Evolutionary conservation across 805 yeast genomes (phyloP).

Genomic region (Lipomyces orientalis): DNA sequence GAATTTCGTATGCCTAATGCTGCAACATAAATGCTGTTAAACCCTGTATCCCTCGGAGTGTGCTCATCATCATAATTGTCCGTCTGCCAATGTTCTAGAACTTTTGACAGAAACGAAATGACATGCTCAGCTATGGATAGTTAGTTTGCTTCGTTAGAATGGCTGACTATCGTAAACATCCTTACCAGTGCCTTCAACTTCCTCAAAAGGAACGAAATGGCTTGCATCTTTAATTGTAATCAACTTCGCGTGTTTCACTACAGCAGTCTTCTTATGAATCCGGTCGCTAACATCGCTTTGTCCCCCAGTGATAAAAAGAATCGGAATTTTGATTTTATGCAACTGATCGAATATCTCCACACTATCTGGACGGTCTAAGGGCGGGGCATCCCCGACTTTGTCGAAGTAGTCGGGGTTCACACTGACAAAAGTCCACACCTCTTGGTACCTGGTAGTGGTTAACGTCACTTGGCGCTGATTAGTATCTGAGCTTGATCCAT

Average conservation of each 20-base stretch:
- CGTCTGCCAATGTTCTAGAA: neutral
- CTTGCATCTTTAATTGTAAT: constrained; percentile 10
- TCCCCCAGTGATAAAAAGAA: constrained; percentile 15
- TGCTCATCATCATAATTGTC: neutral
- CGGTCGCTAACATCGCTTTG: constrained; percentile 6
- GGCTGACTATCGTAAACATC: neutral
- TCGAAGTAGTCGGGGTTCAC: constrained; percentile 4
- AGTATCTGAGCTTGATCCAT: neutral
- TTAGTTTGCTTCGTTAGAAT: too few relatives aligned
- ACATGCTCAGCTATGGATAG: too few relatives aligned
- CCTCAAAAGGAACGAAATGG: constrained; percentile 27
- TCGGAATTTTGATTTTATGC: constrained; percentile 9
- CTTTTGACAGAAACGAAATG: constrained; percentile 2
- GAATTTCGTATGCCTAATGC: neutral
- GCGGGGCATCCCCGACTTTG: constrained; percentile 1
- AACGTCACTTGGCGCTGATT: constrained; percentile 30
- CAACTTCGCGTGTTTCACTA: constrained; percentile 10
- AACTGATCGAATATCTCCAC: neutral
- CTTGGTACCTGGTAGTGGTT: constrained; percentile 34
- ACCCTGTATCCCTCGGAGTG: neutral
- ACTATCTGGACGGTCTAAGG: neutral
- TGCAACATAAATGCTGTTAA: constrained; percentile 8
- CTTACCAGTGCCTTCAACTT: constrained; percentile 17
- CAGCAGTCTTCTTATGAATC: neutral
- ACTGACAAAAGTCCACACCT: constrained; percentile 24